Evolutionary conservation across 2,329 filamentous ascomycete genomes (phyloP).

Genomic region (Trichocomaceae sp.): DNA sequence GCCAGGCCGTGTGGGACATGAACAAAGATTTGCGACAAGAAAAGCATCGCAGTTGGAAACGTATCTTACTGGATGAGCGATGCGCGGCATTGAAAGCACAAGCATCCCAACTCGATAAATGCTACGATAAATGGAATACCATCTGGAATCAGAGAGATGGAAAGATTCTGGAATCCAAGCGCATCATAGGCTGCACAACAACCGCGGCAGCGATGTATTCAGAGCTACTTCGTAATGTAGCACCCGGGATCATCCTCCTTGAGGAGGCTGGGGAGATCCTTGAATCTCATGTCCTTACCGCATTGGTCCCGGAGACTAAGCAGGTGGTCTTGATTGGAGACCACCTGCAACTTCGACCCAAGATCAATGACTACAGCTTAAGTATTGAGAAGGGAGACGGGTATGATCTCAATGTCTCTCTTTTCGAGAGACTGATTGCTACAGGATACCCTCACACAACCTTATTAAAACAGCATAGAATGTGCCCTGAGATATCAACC

Average conservation of each 20-base stretch:
- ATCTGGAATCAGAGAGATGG: not conserved
- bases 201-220: conserved; percentile 61
- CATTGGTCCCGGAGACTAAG: conserved; percentile 50
- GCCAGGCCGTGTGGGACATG: conserved; percentile 45
- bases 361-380: conserved; percentile 55
- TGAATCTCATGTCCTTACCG: conserved; percentile 59
- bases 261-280: conserved; percentile 71
- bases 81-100: conserved; percentile 19
- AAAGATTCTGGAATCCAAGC: conserved; percentile 46
- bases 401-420: conserved; percentile 59
- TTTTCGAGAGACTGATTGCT: conserved; percentile 62
- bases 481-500: conserved; percentile 60
- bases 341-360: conserved; percentile 65
- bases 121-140: not conserved
- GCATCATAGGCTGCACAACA: conserved; percentile 65
- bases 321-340: conserved; percentile 67
- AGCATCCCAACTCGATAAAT: conserved; percentile 22
- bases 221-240: conserved; percentile 47
- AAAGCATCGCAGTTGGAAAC: conserved; percentile 40
- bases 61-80: conserved; percentile 46
- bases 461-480: conserved; percentile 59
- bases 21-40: conserved; percentile 25
- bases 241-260: conserved; percentile 57
- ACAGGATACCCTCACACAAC: conserved; percentile 50
- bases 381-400: conserved; percentile 59